These are phyloP conservation scores for Lecanoromycetidae sp. DNA, from an alignment of 2,329 filamentous ascomycete species.

Conservation along the genomic window DNA sequence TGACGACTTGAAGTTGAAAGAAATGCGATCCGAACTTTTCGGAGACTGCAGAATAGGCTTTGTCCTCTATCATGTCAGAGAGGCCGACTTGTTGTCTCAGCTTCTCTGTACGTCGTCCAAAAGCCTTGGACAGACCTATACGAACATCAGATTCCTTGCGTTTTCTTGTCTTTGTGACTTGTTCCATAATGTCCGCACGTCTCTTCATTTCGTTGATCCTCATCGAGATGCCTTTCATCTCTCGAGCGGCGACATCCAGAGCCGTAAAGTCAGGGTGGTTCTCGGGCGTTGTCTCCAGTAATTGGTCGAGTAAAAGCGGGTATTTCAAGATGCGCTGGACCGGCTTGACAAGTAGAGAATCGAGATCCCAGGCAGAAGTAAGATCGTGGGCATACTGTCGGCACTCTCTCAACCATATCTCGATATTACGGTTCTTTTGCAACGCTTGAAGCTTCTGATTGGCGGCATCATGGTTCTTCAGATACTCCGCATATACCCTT, in stretches of 20 bases:
- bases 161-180: conserved; percentile 68
- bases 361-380: conserved; percentile 86
- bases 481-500: conserved; percentile 51
- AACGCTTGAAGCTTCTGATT: conserved; percentile 47
- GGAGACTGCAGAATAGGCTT: conserved; percentile 65
- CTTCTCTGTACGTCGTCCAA: conserved; percentile 80
- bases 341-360: conserved; percentile 93
- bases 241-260: conserved; percentile 60
- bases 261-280: conserved; percentile 71
- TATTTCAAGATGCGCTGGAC: conserved; percentile 93
- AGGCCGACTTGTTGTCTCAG: conserved; percentile 59
- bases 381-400: conserved; percentile 84
- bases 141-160: conserved; percentile 81
- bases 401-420: conserved; percentile 83
- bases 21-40: conserved; percentile 88
- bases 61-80: conserved; percentile 60
- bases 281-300: conserved; percentile 65
- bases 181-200: conserved; percentile 81
- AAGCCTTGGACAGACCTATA: conserved; percentile 73
- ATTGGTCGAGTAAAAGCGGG: conserved; percentile 67
- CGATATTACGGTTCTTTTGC: conserved; percentile 48
- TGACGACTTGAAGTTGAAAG: conserved; percentile 79
- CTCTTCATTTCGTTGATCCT: conserved; percentile 91
- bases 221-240: conserved; percentile 48
- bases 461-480: conserved; percentile 53